Percentiles rank a stretch among this genome's conserved stretches.
These are phyloP conservation scores for Benincasa hispida DNA, from an alignment of 306 rosid genomes.

Conservation along the genomic window DNA sequence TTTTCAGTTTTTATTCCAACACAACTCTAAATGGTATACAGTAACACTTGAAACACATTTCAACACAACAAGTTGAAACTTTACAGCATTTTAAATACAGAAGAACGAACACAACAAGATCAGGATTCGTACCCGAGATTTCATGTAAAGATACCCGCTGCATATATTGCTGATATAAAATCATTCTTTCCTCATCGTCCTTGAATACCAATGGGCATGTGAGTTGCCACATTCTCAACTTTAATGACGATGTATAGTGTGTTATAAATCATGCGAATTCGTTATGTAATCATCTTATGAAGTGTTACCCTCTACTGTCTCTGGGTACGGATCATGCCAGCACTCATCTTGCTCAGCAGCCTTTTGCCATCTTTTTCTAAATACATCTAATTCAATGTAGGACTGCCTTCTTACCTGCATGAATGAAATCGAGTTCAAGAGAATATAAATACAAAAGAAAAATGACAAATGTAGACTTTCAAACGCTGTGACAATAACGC, in stretches of 20 bases:
- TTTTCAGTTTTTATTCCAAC: background rate
- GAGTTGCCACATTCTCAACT: background rate
- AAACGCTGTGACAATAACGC: background rate
- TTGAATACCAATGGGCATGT: background rate
- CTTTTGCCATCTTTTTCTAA: conserved; percentile 28
- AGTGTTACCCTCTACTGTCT: background rate
- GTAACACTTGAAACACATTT: background rate
- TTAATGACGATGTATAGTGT: background rate
- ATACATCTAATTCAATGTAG: conserved; percentile 21
- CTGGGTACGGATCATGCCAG: conserved; percentile 27
- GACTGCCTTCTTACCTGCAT: conserved; percentile 48
- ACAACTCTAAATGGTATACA: background rate
- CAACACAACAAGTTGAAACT: background rate
- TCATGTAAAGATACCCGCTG: background rate
- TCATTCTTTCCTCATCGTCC: background rate
- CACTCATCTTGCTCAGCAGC: conserved; percentile 33
- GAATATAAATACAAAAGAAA: background rate
- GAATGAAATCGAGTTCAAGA: background rate
- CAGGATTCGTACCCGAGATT: background rate
- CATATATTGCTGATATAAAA: background rate
- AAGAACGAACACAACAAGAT: background rate
- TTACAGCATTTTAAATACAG: background rate
- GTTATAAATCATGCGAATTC: background rate
- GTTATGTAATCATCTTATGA: background rate
- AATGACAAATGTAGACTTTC: background rate